Evolutionary conservation across 1,284 basidiomycete species (phyloP), one percentile per base, ranked within the genome.

Genomic region (Agaricales sp.): DNA sequence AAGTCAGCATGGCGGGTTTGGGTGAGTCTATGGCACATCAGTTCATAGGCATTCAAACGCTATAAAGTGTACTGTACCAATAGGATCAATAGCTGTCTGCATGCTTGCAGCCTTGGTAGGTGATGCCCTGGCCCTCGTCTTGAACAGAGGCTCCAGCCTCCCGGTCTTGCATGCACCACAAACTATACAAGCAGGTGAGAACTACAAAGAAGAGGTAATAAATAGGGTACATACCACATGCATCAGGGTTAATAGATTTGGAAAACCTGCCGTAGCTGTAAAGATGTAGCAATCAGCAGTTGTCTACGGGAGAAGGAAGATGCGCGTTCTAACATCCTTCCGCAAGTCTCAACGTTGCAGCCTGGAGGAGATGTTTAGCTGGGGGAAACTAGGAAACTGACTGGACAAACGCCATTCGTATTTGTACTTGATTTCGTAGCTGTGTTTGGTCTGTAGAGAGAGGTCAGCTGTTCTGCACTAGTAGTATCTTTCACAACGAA

Each of bases 381-480:
- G 44, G 19, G 45, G 54, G 14, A 3, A 22, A n/a, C 48, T 26
- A 43, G 48, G 8, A 30, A 23, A 44, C 4, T n/a, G 11, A 13
- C 25, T 22, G 1, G 2, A 66, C 81, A 61, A 58, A 86, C 83
- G 68, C 89, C 89, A 92, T 56, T 82, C 69, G 57, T 73, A 92
- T 47, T 81, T 81, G 69, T 87, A 84, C 18, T 70, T 70, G 54
- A 90, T 89, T 51, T 86, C 82, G 58, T 91, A 91, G 57, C 76
- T 68, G 54, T 90, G 88, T 51, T 67, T 74, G 2, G 82, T 82
- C 83, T 87, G 52, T n/a, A 46, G 8, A 24, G 48, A 21, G 3
- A 8, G 23, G 3, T n/a, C 16, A 11, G 19, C 41, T 18, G n/a
- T 3, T 2, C n/a, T 35, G 8, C n/a, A n/a, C 22, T 47, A 16